These are phyloP conservation scores for Solanum raphanifolium DNA, from an alignment of 257 asterid species.

Conservation along the genomic window DNA sequence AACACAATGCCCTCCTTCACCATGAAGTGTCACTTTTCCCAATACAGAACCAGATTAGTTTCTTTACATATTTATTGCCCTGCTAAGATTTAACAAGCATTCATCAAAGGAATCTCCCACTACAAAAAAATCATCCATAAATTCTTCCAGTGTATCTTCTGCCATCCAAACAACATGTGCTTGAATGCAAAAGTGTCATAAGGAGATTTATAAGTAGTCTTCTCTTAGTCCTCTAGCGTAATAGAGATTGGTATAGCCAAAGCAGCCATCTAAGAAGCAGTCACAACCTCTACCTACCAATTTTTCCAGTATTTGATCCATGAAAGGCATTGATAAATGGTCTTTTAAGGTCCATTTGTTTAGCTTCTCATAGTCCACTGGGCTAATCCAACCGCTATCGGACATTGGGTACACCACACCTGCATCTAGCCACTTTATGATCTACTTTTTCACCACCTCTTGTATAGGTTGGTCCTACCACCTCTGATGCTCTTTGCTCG, in stretches of 20 bases:
- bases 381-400: not conserved
- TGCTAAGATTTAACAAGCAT: not conserved
- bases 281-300: not conserved
- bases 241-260: no score
- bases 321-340: not conserved
- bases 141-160: not conserved
- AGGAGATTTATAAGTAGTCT: no score
- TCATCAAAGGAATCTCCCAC: not conserved
- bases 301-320: not conserved
- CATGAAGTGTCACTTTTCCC: not conserved
- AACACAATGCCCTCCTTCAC: not conserved
- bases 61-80: not conserved
- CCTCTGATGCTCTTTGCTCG: not conserved
- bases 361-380: not conserved
- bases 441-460: not conserved
- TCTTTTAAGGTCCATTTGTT: not conserved
- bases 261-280: not conserved
- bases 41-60: not conserved
- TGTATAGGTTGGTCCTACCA: not conserved
- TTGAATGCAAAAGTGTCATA: no score
- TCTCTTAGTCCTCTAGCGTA: no score
- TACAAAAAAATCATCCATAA: not conserved
- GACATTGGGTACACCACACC: not conserved
- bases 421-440: no score
- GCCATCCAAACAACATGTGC: no score